A percentile compares a stretch with the other conserved stretches of the same genome.
Evolutionary conservation across 768 basidiomycete genomes (phyloP).

Genomic region (Neoboletus brunneissimus): DNA sequence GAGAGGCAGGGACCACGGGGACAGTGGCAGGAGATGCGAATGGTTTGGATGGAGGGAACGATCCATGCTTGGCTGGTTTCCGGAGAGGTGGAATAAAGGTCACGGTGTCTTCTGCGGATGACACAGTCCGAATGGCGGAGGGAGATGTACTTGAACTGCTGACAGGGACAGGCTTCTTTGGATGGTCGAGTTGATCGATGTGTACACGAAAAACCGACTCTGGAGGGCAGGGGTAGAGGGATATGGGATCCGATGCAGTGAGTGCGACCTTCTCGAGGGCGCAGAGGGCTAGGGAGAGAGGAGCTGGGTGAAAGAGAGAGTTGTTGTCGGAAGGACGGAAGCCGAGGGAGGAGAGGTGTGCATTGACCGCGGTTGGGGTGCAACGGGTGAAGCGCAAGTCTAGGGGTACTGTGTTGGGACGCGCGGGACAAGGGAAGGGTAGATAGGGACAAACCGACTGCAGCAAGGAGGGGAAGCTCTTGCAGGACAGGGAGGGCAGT

Average conservation of each 20-base stretch:
- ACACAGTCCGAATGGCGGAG: slow-evolving; percentile 1
- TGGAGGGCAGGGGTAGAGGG: slow-evolving; percentile 28
- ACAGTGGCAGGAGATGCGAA: background rate
- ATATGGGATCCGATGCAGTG: slow-evolving; percentile 10
- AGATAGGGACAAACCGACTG: slow-evolving; percentile 47
- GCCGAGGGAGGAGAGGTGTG: slow-evolving; percentile 18
- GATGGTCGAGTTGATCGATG: slow-evolving; percentile 14
- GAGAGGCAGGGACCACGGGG: background rate
- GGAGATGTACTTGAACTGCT: background rate
- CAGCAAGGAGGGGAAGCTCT: slow-evolving; percentile 57
- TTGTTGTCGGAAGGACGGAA: slow-evolving; percentile 29
- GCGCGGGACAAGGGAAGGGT: background rate
- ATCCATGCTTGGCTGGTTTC: background rate
- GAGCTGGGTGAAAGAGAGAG: slow-evolving; percentile 42
- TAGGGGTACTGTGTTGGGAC: slow-evolving; percentile 19
- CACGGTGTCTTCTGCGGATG: slow-evolving; percentile 12
- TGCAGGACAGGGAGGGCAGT: slow-evolving; percentile 40
- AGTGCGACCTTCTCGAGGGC: slow-evolving; percentile 24
- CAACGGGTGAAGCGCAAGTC: slow-evolving; percentile 54
- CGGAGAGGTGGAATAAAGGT: slow-evolving; percentile 20
- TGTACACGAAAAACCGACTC: slow-evolving; percentile 31
- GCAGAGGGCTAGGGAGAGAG: slow-evolving; percentile 37
- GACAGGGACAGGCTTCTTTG: background rate
- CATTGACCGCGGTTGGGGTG: slow-evolving; percentile 18
- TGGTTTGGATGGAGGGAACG: background rate